Evolutionary conservation across 2,329 filamentous ascomycete genomes (phyloP).

Genomic region (Dothideomycetes sp.): DNA sequence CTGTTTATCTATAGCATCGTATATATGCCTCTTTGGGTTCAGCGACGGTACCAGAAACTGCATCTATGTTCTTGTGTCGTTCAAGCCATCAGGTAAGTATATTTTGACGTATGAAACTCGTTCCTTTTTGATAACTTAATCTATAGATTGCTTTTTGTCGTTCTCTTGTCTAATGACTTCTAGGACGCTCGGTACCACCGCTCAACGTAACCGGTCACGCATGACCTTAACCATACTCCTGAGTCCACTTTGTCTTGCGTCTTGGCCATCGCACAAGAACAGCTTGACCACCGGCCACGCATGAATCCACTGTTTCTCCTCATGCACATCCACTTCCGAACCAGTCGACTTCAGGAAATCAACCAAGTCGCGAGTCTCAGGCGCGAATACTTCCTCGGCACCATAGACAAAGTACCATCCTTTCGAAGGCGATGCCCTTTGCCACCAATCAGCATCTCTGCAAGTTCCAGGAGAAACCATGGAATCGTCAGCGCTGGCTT

Average conservation of each 20-base stretch:
- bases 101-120: too few species aligned
- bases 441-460: conserved; percentile 57
- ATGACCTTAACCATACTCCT: conserved; percentile 34
- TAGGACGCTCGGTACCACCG: too few species aligned
- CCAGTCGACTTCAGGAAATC: conserved; percentile 46
- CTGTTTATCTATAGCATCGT: too few species aligned
- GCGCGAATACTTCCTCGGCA: conserved; percentile 66
- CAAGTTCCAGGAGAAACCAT: conserved; percentile 64
- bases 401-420: conserved; percentile 67
- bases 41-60: too few species aligned
- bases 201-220: conserved; percentile 20
- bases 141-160: too few species aligned
- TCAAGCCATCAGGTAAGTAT: too few species aligned
- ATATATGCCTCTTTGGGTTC: too few species aligned
- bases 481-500: conserved; percentile 43
- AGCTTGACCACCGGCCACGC: conserved; percentile 69
- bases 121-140: too few species aligned
- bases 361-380: conserved; percentile 57
- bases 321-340: conserved; percentile 47
- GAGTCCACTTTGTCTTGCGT: conserved; percentile 40
- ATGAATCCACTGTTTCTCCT: conserved; percentile 61
- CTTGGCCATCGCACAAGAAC: conserved; percentile 42
- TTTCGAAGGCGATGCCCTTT: conserved; percentile 51
- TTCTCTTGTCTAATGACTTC: too few species aligned
- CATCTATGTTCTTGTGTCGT: too few species aligned